Conservation (phyloP, 2,329 filamentous ascomycete genomes). For the Orbilia javanica region DNA sequence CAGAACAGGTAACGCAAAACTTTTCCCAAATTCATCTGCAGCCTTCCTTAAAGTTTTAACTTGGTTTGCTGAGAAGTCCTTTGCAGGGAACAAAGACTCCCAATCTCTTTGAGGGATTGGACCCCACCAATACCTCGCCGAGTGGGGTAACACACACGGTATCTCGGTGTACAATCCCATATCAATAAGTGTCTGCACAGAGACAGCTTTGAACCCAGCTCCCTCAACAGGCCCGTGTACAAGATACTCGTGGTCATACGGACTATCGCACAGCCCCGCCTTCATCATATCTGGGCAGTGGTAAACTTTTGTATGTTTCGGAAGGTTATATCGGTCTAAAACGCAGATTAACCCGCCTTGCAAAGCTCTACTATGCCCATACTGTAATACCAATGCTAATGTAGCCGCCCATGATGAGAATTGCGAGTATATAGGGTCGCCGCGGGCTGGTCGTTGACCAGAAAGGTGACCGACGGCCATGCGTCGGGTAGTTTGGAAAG, state of each 20-base stretch:
- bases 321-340: constrained; percentile 46
- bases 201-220: constrained; percentile 47
- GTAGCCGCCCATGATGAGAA: constrained; percentile 53
- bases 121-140: constrained; percentile 47
- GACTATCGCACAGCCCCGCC: constrained; percentile 49
- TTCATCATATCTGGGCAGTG: constrained; percentile 48
- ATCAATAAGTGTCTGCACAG: constrained; percentile 40
- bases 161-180: constrained; percentile 48
- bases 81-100: constrained; percentile 27
- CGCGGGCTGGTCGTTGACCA: constrained; percentile 39
- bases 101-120: constrained; percentile 36
- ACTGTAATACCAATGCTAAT: constrained; percentile 43
- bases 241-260: constrained; percentile 53
- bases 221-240: constrained; percentile 53
- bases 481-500: constrained; percentile 21
- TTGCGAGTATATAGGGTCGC: constrained; percentile 39
- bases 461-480: constrained; percentile 49
- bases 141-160: constrained; percentile 33
- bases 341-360: constrained; percentile 45
- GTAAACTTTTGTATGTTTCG: constrained; percentile 51
- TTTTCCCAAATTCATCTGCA: constrained; percentile 40
- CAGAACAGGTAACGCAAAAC: constrained; percentile 39
- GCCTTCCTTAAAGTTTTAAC: constrained; percentile 32
- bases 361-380: constrained; percentile 31
- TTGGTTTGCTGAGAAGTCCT: constrained; percentile 32